Conservation (phyloP, 306 rosid genomes). For the Pterocarpus macrocarpus region DNA sequence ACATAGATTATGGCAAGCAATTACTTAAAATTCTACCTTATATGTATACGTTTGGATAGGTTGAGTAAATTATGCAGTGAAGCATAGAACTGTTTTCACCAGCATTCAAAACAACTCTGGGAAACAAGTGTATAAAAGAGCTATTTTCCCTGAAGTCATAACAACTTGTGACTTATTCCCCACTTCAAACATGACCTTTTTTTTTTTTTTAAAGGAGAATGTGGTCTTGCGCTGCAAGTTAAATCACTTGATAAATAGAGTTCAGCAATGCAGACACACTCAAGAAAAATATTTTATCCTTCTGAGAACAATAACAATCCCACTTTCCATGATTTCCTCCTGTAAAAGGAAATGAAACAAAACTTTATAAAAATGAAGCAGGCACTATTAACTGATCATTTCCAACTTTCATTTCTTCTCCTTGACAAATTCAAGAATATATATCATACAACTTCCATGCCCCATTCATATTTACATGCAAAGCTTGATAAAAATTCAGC, state of each 20-base stretch:
- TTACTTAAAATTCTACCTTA: too few species aligned
- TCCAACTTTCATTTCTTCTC: constrained; percentile 1
- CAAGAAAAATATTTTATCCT: not conserved
- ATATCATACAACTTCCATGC: constrained; percentile 47
- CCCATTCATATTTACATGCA: constrained; percentile 54
- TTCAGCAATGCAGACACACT: not conserved
- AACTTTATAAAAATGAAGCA: not conserved
- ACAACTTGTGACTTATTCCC: too few species aligned
- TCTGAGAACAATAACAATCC: not conserved
- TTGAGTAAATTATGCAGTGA: too few species aligned
- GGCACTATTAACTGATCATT: not conserved
- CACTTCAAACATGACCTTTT: not conserved
- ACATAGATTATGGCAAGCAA: too few species aligned
- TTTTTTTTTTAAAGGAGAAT: too few species aligned
- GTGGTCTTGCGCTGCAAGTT: too few species aligned
- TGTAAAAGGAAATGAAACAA: not conserved
- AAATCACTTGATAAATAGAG: not conserved
- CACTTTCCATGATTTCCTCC: not conserved
- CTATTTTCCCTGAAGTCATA: too few species aligned
- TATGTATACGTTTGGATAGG: too few species aligned
- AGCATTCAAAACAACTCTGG: too few species aligned
- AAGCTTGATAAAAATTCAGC: constrained; percentile 50
- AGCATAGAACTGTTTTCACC: too few species aligned
- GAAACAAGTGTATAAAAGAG: too few species aligned
- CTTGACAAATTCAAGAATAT: constrained; percentile 29